Base-by-base conservation (phyloP, 371 early-diverging fungal genomes). In the Saksenaea vasiformis region DNA sequence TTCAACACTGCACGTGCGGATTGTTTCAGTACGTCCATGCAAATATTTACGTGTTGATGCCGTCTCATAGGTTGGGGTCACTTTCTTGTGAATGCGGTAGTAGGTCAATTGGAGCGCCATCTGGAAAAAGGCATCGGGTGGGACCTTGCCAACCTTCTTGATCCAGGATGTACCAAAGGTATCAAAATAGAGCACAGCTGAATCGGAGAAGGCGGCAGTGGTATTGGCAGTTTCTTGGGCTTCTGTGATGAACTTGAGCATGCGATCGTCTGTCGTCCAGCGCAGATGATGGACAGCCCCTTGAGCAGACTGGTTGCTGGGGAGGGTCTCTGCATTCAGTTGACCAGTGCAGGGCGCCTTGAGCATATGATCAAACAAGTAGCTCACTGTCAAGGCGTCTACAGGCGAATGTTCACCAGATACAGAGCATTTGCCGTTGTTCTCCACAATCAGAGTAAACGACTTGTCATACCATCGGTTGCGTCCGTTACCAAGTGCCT, bases 391-490 rank as follows among this genome's bases (percentile, higher is more conserved):
- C 22, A 93, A 67, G 13, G 91, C 93, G 67, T 92, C 95, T 58
- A 86, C 84, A 14, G 93, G 94, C 2, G 94, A 90, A 73, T 94
- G 94, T 76, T 85, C 95, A 26, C 93, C 95, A 57, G 91, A 79
- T 37, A 88, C 63, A 5, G 88, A 88, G 28, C 83, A 84, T n/a
- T 84, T 75, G 36, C 93, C 96, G 47, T 90, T 90, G 58, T 83
- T 79, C 59, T 90, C 86, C 31, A 92, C 78, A 26, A 89, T 71
- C 24, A 91, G 56, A 26, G 78, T 85, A 14, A 91, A 31, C 3
- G 87, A 74, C 77, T 93, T 94, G 77, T 96, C 96, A 60, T 88
- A 93, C 94, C 95, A 94, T 11, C 96, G 86, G 69, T 95, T 95
- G 67, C 85, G 88, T 9, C 90, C 96, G 26, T 79, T 60, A 17